phyloP scores from a whole-genome alignment of 208 protist genomes.

The Acanthamoeba lugdunensis region DNA sequence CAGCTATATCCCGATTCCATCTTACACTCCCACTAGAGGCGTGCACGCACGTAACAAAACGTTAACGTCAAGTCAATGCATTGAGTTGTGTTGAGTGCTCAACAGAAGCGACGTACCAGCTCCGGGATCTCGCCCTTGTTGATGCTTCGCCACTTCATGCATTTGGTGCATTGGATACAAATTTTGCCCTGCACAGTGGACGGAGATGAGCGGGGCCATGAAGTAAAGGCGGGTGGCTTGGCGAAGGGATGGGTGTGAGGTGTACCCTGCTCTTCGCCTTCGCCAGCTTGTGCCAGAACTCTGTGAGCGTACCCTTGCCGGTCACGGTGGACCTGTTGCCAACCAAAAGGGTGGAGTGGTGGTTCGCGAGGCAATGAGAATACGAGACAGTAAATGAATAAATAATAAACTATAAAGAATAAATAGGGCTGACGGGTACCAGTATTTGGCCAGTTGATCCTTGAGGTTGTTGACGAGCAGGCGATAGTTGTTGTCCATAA shows the following conservation, averaged over 20 bases:
- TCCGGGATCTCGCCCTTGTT: neutral
- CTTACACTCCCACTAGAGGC: too few relatives aligned
- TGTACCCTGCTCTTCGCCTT: neutral
- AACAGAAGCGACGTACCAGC: neutral
- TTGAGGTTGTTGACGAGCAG: slow-evolving; percentile 16
- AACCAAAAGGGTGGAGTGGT: too few relatives aligned
- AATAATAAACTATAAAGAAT: too few relatives aligned
- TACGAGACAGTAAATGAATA: too few relatives aligned
- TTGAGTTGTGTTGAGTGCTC: too few relatives aligned
- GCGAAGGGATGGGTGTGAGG: too few relatives aligned
- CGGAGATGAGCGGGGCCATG: too few relatives aligned
- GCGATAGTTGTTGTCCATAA: slow-evolving; percentile 50
- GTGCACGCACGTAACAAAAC: too few relatives aligned
- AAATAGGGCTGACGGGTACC: neutral
- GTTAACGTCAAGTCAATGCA: too few relatives aligned
- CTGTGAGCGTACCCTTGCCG: neutral
- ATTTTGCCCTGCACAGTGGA: neutral
- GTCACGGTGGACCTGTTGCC: neutral
- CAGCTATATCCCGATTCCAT: too few relatives aligned
- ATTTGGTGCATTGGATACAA: neutral
- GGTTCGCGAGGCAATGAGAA: too few relatives aligned
- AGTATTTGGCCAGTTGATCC: neutral
- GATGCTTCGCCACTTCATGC: neutral
- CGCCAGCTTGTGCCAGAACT: neutral
- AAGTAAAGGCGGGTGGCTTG: too few relatives aligned